Conservation (phyloP, 2,329 filamentous ascomycete species). For the Xylariaceae sp. region DNA sequence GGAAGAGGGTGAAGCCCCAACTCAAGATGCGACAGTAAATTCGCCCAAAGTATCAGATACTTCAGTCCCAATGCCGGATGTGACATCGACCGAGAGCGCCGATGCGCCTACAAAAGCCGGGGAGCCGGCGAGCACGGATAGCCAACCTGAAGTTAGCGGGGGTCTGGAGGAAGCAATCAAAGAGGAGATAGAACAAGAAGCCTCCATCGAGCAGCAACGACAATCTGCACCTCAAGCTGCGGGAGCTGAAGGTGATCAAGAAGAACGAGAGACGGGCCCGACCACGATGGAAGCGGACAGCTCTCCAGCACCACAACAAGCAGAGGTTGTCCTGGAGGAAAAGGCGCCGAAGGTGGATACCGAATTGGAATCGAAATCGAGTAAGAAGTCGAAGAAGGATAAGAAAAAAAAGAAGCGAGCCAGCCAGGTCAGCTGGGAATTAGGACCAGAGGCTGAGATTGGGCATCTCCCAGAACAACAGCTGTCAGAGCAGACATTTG, state of each 20-base stretch:
- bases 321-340: conserved; percentile 15
- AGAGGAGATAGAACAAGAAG: background rate
- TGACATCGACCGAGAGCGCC: background rate
- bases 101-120: background rate
- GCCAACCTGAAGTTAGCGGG: background rate
- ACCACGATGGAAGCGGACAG: background rate
- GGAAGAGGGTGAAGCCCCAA: background rate
- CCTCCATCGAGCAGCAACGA: conserved; percentile 10
- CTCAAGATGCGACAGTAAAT: conserved; percentile 1
- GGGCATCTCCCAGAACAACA: conserved; percentile 12
- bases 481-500: conserved; percentile 16
- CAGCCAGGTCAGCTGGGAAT: conserved; percentile 23
- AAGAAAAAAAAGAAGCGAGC: conserved; percentile 35
- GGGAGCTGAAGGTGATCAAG: conserved; percentile 7
- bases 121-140: background rate
- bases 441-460: conserved; percentile 23
- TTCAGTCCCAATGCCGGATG: background rate
- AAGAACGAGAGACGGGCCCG: background rate
- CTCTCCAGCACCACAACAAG: conserved; percentile 1
- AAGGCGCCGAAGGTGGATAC: conserved; percentile 14
- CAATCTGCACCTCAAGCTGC: conserved; percentile 6
- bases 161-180: background rate
- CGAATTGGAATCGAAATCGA: conserved; percentile 14
- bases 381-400: conserved; percentile 35
- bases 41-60: background rate